These are phyloP conservation scores for Cyclostephanos tholiformis DNA, from an alignment of 108 stramenopile genomes.

Conservation along the genomic window DNA sequence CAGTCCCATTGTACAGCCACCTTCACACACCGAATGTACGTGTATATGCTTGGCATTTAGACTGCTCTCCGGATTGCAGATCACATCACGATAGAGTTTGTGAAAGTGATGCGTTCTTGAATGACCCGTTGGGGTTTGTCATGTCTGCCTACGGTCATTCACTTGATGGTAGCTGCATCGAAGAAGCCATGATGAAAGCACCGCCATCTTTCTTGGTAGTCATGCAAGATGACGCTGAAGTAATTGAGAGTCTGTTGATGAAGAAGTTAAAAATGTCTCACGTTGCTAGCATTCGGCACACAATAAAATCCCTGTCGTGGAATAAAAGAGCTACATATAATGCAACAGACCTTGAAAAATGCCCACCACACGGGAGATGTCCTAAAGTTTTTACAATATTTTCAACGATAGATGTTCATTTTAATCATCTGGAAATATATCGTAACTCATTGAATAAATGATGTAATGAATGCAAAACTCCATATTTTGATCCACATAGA, in stretches of 20 bases:
- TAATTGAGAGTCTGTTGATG: constrained; percentile 14
- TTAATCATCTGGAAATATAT: constrained; percentile 45
- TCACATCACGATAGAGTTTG: constrained; percentile 52
- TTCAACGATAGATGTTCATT: constrained; percentile 39
- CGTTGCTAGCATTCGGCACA: constrained; percentile 35
- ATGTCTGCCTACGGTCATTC: constrained; percentile 13
- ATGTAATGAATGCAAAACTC: too few relatives aligned
- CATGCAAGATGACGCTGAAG: constrained; percentile 43
- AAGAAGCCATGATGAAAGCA: not conserved
- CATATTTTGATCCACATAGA: too few relatives aligned
- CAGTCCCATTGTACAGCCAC: constrained; percentile 81
- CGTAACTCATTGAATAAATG: too few relatives aligned
- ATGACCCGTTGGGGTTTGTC: constrained; percentile 67
- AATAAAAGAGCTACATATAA: constrained; percentile 1
- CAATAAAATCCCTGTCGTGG: constrained; percentile 38
- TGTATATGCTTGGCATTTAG: constrained; percentile 66
- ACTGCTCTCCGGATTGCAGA: constrained; percentile 82
- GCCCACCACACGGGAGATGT: not conserved
- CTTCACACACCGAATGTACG: constrained; percentile 53
- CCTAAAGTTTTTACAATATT: constrained; percentile 21
- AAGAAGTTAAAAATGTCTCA: constrained; percentile 27
- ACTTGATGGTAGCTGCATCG: constrained; percentile 6
- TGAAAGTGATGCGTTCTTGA: constrained; percentile 73
- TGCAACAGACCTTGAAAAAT: not conserved
- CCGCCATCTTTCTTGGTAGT: constrained; percentile 35